A percentile compares a stretch with the other conserved stretches of the same genome.
phyloP scores from a whole-genome alignment of 345 rosid species.

The Rubroshorea leprosula region DNA sequence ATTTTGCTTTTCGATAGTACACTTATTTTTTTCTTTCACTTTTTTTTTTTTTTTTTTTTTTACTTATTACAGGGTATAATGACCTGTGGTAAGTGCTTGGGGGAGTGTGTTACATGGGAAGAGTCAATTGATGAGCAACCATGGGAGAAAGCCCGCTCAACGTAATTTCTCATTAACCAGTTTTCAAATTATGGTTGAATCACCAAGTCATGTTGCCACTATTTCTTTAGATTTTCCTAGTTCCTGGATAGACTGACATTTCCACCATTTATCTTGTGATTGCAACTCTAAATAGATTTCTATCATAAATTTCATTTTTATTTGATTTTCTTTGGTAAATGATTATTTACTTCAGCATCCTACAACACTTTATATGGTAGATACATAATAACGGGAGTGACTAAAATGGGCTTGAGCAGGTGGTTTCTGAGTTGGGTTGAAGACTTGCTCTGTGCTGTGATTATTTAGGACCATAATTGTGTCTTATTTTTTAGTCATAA shows the following conservation, averaged over 20 bases:
- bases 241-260: neutral
- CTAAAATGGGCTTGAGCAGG: neutral
- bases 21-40: neutral
- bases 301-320: no score
- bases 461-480: neutral
- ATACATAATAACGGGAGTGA: no score
- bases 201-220: neutral
- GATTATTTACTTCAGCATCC: no score
- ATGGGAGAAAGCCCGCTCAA: conserved; percentile 92
- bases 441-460: neutral
- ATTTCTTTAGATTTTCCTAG: neutral
- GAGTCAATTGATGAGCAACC: conserved; percentile 91
- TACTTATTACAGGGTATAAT: conserved; percentile 56
- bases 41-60: neutral
- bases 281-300: no score
- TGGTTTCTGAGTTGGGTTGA: neutral
- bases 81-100: conserved; percentile 71
- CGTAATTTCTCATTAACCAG: conserved; percentile 32
- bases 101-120: conserved; percentile 94
- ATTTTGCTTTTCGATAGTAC: neutral
- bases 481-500: neutral
- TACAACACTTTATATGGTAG: no score
- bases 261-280: no score
- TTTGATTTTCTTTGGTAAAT: no score
- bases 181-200: neutral